Evolutionary conservation across 192 early-diverging fungal species (phyloP), one percentile per base, ranked within the genome.

Genomic region (Coemansia sp.): DNA sequence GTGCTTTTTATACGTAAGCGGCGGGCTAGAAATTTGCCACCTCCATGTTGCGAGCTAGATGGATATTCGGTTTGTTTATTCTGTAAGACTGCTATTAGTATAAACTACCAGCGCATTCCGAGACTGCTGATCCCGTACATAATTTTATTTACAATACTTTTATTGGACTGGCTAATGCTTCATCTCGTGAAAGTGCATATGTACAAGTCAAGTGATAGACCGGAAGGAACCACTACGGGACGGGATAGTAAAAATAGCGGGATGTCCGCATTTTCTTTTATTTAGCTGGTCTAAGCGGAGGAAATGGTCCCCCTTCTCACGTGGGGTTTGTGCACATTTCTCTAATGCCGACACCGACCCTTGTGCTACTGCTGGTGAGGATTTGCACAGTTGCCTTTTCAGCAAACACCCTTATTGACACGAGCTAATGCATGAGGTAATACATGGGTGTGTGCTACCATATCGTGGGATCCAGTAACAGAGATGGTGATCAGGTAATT

Each of bases 101-200:
- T 75, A 38, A 36, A 67, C 38, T 18, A n/a, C 49, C 49, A 10
- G 49, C n/a, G 49, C 10, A 10, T 22, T 22, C 49, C 49, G 49
- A 50, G 49, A 50, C 49, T 20, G 49, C 49, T 20, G 49, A 50
- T 50, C 49, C 49, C 49, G 49, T 50, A 50, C 49, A 50, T 50
- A 50, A 27, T 27, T 27, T 50, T 50, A n/a, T n/a, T 50, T 38
- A 38, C 36, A 38, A 50, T 50, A 20, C n/a, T 11, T 50, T 50
- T 50, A 10, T 50, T 50, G 49, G 49, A 50, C 49, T 50, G 49
- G 49, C 49, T 22, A 50, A 50, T 50, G 49, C 49, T 50, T 20
- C 22, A 50, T 24, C 49, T 50, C 49, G 49, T 50, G 49, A 50
- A 50, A 50, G 20, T 50, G 49, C 49, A 50, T 22, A 22, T 50